Evolutionary conservation across 2,329 filamentous ascomycete species (phyloP).

Genomic region (Fusarium globosum): DNA sequence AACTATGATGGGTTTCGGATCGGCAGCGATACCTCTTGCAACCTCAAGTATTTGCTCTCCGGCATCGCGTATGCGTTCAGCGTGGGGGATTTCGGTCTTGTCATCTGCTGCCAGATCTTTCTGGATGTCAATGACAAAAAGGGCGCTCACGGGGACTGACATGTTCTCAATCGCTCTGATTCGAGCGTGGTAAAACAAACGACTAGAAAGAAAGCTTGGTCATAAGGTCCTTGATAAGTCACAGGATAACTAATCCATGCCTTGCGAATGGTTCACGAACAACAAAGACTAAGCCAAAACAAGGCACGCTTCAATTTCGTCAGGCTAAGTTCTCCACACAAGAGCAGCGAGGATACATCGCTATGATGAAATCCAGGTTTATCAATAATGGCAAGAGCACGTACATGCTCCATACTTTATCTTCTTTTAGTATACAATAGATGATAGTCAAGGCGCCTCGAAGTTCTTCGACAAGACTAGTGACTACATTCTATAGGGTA

Average conservation of each 20-base stretch:
- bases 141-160: conserved; percentile 1
- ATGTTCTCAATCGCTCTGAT: background rate
- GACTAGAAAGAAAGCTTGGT: background rate
- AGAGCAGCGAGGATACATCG: background rate
- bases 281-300: conserved; percentile 8
- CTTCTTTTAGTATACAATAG: conserved; percentile 25
- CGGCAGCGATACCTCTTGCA: background rate
- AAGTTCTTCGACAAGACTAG: conserved; percentile 7
- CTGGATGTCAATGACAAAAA: conserved; percentile 29
- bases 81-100: conserved; percentile 10
- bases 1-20: conserved; percentile 1
- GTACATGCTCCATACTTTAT: background rate
- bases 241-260: background rate
- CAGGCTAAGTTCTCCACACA: background rate
- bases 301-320: background rate
- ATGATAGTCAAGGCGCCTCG: conserved; percentile 8
- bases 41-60: conserved; percentile 5
- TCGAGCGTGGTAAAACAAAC: background rate
- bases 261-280: background rate
- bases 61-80: conserved; percentile 3
- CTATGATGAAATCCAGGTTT: background rate
- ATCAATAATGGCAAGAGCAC: background rate
- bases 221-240: background rate
- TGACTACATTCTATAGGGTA: conserved; percentile 28
- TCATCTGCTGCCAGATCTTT: conserved; percentile 12